phyloP scores from a whole-genome alignment of 73 alveolate species.

The Tetrahymena malaccensis region DNA sequence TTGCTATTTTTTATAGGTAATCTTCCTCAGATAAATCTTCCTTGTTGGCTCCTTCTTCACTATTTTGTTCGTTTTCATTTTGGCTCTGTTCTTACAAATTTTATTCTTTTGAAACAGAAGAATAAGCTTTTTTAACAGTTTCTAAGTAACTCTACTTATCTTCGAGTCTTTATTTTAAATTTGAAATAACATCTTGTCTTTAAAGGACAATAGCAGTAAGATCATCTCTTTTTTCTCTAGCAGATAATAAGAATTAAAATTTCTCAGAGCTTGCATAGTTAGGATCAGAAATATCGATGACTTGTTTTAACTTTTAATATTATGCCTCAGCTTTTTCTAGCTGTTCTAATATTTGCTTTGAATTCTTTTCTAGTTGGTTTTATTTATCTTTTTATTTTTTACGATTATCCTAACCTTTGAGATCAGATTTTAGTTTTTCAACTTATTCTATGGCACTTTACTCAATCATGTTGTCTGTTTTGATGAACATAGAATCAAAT shows the following conservation, averaged over 20 bases:
- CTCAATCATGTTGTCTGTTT: neutral
- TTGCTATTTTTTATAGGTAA: neutral
- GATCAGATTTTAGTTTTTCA: neutral
- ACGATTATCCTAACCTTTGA: neutral
- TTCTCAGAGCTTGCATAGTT: neutral
- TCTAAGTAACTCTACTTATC: neutral
- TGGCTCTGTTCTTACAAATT: neutral
- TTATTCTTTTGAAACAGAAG: neutral
- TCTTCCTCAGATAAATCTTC: neutral
- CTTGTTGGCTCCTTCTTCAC: neutral
- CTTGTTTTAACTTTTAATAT: neutral
- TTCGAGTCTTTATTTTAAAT: neutral
- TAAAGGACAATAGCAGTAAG: neutral
- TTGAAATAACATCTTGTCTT: neutral
- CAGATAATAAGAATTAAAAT: neutral
- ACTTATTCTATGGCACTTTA: neutral
- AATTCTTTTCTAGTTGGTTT: neutral
- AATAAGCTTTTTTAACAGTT: neutral
- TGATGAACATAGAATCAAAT: conserved; percentile 10
- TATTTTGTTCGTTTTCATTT: neutral
- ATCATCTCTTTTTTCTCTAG: neutral
- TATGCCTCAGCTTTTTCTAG: neutral
- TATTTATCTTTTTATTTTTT: neutral
- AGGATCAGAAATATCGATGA: neutral
- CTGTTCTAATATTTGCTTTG: neutral